Percentiles rank a stretch among this genome's conserved stretches.
Evolutionary conservation across 2,329 filamentous ascomycete genomes (phyloP).

Genomic region (Xylaria sp.): DNA sequence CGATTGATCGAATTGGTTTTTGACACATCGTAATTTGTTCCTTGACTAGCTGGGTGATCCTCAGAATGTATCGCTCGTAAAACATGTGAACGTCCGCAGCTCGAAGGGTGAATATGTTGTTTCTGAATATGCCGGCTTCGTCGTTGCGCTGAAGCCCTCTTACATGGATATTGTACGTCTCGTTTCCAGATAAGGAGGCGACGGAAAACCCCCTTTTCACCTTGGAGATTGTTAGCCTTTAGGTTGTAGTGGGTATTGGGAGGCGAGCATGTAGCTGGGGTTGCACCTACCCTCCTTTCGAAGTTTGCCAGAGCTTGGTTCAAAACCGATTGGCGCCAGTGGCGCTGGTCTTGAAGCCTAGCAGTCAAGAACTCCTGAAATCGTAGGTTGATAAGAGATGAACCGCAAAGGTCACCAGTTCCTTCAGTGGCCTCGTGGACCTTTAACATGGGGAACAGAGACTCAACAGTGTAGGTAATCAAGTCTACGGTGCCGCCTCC

Average conservation of each 20-base stretch:
- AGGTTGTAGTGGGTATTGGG: not conserved
- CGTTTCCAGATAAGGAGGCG: conserved; percentile 42
- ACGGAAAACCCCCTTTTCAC: conserved; percentile 47
- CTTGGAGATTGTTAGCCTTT: conserved; percentile 23
- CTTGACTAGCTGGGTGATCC: conserved; percentile 51
- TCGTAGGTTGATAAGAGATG: conserved; percentile 54
- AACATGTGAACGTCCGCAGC: conserved; percentile 48
- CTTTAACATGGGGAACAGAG: conserved; percentile 50
- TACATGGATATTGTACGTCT: conserved; percentile 46
- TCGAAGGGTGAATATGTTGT: no score
- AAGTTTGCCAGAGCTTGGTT: conserved; percentile 50
- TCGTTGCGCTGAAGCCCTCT: conserved; percentile 45
- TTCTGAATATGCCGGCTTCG: conserved; percentile 39
- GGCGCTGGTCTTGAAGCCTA: conserved; percentile 50
- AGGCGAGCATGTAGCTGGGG: not conserved
- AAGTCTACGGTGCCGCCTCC: conserved; percentile 50
- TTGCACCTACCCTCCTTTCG: conserved; percentile 44
- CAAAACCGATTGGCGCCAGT: conserved; percentile 49
- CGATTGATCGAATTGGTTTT: conserved; percentile 50
- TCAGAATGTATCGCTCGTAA: conserved; percentile 51
- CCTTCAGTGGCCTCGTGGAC: conserved; percentile 56
- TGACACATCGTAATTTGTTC: conserved; percentile 50
- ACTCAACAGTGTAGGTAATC: conserved; percentile 51
- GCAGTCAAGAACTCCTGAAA: conserved; percentile 52
- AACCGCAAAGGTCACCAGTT: conserved; percentile 56